Evolutionary conservation across 1,284 basidiomycete genomes (phyloP), one percentile per base, ranked within the genome.

Genomic region (Cryptococcus amylolentus): DNA sequence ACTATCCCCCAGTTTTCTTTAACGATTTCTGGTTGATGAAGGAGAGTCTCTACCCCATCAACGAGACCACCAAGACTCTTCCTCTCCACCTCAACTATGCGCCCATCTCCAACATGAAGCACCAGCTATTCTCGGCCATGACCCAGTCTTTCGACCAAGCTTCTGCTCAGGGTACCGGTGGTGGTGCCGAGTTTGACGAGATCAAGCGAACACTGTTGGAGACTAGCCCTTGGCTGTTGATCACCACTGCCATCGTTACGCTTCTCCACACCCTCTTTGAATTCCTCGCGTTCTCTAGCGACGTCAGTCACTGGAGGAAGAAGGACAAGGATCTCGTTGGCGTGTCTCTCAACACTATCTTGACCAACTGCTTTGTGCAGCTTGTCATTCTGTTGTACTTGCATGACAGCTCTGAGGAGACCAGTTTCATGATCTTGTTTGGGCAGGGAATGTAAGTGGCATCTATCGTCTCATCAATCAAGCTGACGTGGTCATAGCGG

Each of bases 11-110:
- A 60, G 72, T 97, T 45, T 98, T 89, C 77, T 85, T 91, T 7
- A 98, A 98, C 72, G 92, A 97, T 72, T 98, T 98, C 77, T 98
- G 93, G 92, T 81, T 93, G 14, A 70, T 81, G 39, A 85, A 86
- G 47, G 86, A 87, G 38, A 87, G 91, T 63, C 84, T 89, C 65
- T 74, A 84, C 56, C 86, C 89, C 68, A 83, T 95, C 68, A 93
- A 94, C 74, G 76, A 80, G 28, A 90, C 89, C 0, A 89, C 87
- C 2, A 79, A 84, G 10, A 80, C 70, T 8, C 79, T 93, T 1
- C 91, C 92, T 2, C 80, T 98, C 10, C 85, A 87, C 62, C 82
- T 98, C 68, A 84, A 84, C 9, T 88, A 95, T 78, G 85, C 89
- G 67, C 88, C 93, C 9, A 86, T 94, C 80, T 85, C 88, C 8